phyloP scores from a whole-genome alignment of 176 grass and related monocot species.

The Eleusine indica region DNA sequence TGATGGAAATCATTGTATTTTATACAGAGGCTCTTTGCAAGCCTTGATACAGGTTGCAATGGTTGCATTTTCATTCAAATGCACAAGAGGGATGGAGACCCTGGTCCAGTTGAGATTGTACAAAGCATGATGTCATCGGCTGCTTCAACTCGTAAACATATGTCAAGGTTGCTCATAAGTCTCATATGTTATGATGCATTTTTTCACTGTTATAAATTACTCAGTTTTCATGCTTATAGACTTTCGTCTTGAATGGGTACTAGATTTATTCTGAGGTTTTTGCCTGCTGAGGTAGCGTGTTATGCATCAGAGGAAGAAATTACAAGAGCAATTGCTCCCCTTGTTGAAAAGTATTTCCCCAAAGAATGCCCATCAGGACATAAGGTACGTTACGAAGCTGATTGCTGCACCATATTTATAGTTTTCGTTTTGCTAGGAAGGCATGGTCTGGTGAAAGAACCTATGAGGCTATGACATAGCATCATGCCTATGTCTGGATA shows the following conservation, averaged over 20 bases:
- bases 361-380: constrained; percentile 55
- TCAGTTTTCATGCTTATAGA: constrained; percentile 23
- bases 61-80: constrained; percentile 93
- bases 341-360: constrained; percentile 77
- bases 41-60: constrained; percentile 87
- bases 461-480: neutral
- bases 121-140: constrained; percentile 79
- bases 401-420: constrained; percentile 14
- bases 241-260: constrained; percentile 17
- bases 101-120: constrained; percentile 81
- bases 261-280: constrained; percentile 91
- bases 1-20: constrained; percentile 5
- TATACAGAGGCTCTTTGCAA: constrained; percentile 86
- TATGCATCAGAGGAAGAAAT: constrained; percentile 98
- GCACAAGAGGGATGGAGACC: constrained; percentile 68
- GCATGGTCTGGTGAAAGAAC: constrained; percentile 11
- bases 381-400: constrained; percentile 56
- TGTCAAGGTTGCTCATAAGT: constrained; percentile 76
- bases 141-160: constrained; percentile 90
- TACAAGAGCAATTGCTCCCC: constrained; percentile 72
- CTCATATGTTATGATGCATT: constrained; percentile 8
- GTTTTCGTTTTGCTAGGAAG: neutral
- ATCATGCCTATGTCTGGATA: neutral
- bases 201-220: neutral
- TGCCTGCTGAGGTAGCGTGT: constrained; percentile 85